A percentile compares a stretch with the other conserved stretches of the same genome.
These are phyloP conservation scores for Cymodocea nodosa DNA, from an alignment of 116 monocot genomes.

Conservation along the genomic window DNA sequence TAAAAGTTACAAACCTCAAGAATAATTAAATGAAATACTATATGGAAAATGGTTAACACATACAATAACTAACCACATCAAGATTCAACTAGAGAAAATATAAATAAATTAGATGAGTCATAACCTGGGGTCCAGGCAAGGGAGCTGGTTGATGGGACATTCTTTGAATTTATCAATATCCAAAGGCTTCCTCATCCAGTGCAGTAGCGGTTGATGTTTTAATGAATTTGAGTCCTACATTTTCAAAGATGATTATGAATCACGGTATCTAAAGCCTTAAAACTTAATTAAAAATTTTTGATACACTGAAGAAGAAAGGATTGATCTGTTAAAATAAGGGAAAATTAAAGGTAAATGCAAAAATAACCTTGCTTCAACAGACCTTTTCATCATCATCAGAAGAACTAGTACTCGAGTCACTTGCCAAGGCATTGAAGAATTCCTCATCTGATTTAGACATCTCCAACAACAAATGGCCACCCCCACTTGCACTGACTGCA, in stretches of 20 bases:
- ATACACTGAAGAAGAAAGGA: not conserved
- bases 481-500: too few relatives aligned
- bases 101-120: not conserved
- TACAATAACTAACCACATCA: too few relatives aligned
- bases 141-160: slow-evolving; percentile 19
- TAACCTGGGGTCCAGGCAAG: slow-evolving; percentile 31
- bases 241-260: not conserved
- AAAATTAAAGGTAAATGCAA: not conserved
- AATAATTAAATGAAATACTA: not conserved
- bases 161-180: slow-evolving; percentile 21
- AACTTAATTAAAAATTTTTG: not conserved
- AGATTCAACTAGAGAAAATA: not conserved
- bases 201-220: slow-evolving; percentile 15
- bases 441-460: slow-evolving; percentile 4
- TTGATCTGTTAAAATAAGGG: too few relatives aligned
- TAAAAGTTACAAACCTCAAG: not conserved
- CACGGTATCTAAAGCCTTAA: not conserved
- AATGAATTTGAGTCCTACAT: slow-evolving; percentile 9
- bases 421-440: slow-evolving; percentile 9
- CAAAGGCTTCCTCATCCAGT: slow-evolving; percentile 35
- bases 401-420: slow-evolving; percentile 3
- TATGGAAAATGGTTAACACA: too few relatives aligned
- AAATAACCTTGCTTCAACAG: not conserved
- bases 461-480: not conserved
- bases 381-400: slow-evolving; percentile 1